phyloP scores from a whole-genome alignment of 2,329 filamentous ascomycete genomes.

The Leptodontidium sp. region DNA sequence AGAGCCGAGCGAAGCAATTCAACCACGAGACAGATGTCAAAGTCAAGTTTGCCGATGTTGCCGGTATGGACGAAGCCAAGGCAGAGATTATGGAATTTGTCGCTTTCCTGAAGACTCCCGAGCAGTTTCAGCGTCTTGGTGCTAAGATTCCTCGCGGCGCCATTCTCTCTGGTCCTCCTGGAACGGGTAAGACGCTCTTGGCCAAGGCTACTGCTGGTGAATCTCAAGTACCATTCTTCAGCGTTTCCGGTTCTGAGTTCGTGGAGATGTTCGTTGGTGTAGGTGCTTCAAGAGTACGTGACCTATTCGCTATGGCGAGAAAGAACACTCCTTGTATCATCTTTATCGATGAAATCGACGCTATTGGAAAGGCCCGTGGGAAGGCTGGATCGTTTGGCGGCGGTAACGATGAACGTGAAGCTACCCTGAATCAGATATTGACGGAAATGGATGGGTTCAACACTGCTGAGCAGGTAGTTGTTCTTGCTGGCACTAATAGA shows the following conservation, averaged over 20 bases:
- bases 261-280: conserved; percentile 99
- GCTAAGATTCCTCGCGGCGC: conserved; percentile 98
- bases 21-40: conserved; percentile 97
- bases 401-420: conserved; percentile 96
- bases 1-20: conserved; percentile 95
- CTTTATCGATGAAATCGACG: conserved; percentile 99
- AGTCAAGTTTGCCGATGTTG: conserved; percentile 96
- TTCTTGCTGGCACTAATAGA: conserved; percentile 95
- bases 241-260: conserved; percentile 97
- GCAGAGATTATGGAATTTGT: conserved; percentile 99
- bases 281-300: conserved; percentile 91
- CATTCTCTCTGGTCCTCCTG: conserved; percentile 95
- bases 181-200: conserved; percentile 96
- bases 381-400: conserved; percentile 82
- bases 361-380: conserved; percentile 88
- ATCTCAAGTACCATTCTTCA: conserved; percentile 97
- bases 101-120: conserved; percentile 92
- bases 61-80: conserved; percentile 98
- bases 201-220: conserved; percentile 98
- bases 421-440: conserved; percentile 96
- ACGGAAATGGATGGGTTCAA: conserved; percentile 99
- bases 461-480: conserved; percentile 93
- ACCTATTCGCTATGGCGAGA: conserved; percentile 91
- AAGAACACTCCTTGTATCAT: conserved; percentile 99
- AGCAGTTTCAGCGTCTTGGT: conserved; percentile 90